These are phyloP conservation scores for Macadamia tetraphylla DNA, from an alignment of 164 flowering plant genomes.

Conservation along the genomic window DNA sequence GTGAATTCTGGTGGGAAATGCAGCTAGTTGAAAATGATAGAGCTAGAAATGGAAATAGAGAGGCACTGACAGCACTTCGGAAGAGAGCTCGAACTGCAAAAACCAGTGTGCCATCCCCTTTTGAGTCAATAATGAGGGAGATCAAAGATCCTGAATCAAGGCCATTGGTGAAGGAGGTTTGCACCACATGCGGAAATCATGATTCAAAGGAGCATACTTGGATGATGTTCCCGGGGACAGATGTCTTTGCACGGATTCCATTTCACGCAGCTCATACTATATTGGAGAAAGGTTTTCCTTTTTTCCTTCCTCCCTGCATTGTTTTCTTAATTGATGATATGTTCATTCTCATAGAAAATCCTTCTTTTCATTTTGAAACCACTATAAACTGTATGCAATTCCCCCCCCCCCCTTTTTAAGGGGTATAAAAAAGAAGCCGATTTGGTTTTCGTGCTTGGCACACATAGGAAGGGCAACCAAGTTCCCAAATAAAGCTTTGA, in stretches of 20 bases:
- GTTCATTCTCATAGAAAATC: too few species aligned
- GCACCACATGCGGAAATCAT: slow-evolving; percentile 79
- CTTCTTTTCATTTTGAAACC: too few species aligned
- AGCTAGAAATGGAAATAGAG: slow-evolving; percentile 77
- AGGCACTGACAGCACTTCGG: slow-evolving; percentile 77
- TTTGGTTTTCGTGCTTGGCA: too few species aligned
- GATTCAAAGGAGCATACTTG: slow-evolving; percentile 61
- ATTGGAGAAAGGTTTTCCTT: slow-evolving; percentile 61
- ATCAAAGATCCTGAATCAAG: slow-evolving; percentile 43
- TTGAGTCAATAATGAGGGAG: slow-evolving; percentile 75
- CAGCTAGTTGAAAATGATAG: slow-evolving; percentile 84
- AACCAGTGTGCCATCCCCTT: slow-evolving; percentile 73
- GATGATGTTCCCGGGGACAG: slow-evolving; percentile 90
- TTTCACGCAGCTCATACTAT: slow-evolving; percentile 88
- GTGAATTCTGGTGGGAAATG: slow-evolving; percentile 1
- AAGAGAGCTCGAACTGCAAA: slow-evolving; percentile 75
- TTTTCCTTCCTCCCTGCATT: too few species aligned
- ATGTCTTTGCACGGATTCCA: slow-evolving; percentile 68
- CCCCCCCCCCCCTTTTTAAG: too few species aligned
- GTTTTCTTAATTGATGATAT: too few species aligned
- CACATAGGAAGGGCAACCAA: too few species aligned
- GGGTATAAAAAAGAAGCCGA: too few species aligned
- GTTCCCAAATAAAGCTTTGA: too few species aligned
- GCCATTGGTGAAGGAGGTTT: slow-evolving; percentile 74
- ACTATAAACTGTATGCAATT: too few species aligned